Conservation (phyloP, 83 land plant genomes). For the Picea abies region DNA sequence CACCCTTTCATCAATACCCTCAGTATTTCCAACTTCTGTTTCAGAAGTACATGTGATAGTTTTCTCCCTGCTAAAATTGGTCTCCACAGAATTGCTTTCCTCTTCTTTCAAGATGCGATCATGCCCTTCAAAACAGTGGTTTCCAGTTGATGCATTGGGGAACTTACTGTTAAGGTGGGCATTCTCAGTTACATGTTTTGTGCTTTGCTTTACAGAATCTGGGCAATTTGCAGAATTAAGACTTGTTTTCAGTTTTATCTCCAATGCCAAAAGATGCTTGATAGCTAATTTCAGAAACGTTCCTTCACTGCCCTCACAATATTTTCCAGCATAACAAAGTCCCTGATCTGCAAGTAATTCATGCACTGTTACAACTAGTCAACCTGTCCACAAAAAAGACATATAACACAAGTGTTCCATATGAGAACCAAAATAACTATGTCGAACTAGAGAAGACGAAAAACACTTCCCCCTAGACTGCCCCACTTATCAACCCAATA, state of each 20-base stretch:
- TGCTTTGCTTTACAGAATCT: neutral
- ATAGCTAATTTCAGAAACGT: constrained; percentile 85
- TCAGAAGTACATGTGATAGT: neutral
- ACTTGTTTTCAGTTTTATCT: constrained; percentile 62
- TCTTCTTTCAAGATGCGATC: neutral
- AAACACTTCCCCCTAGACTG: too few relatives aligned
- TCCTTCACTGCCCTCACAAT: constrained; percentile 79
- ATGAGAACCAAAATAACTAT: too few relatives aligned
- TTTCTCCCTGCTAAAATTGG: constrained; percentile 18
- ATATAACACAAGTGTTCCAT: too few relatives aligned
- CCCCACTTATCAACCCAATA: too few relatives aligned
- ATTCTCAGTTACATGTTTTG: neutral
- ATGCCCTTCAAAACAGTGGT: neutral
- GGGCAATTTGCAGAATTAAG: constrained; percentile 19
- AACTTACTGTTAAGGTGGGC: neutral
- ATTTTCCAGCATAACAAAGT: constrained; percentile 85
- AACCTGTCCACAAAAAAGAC: too few relatives aligned
- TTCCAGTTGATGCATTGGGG: neutral
- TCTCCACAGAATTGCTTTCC: constrained; percentile 18
- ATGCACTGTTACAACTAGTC: too few relatives aligned
- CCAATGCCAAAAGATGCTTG: constrained; percentile 74
- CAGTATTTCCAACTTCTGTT: neutral
- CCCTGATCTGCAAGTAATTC: constrained; percentile 50
- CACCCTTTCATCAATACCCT: constrained; percentile 12
- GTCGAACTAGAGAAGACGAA: too few relatives aligned